Evolutionary conservation across 495 filamentous ascomycete genomes (phyloP).

Genomic region (Aspergillus cristatus): DNA sequence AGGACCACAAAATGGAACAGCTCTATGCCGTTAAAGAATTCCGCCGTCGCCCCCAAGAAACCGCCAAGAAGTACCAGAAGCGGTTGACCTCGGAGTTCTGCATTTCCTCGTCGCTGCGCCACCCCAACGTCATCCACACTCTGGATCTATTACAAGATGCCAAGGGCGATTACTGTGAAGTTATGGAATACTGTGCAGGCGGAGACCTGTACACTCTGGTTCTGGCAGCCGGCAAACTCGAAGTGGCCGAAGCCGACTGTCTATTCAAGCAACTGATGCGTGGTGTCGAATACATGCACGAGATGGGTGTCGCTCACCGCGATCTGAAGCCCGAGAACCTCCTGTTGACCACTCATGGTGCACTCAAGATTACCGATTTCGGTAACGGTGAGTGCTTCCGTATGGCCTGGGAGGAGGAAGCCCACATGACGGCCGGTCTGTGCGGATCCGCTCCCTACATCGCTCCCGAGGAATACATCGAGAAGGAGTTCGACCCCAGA

Average conservation of each 20-base stretch:
- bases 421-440: constrained; percentile 94
- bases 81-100: constrained; percentile 98
- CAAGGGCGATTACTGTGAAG: constrained; percentile 98
- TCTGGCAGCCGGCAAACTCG: constrained; percentile 84
- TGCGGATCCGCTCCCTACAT: constrained; percentile 98
- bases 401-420: constrained; percentile 98
- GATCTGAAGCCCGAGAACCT: constrained; percentile 98
- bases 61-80: constrained; percentile 94
- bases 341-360: constrained; percentile 82
- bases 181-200: constrained; percentile 98
- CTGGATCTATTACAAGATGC: constrained; percentile 90
- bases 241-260: constrained; percentile 91
- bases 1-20: constrained; percentile 72
- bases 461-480: constrained; percentile 90
- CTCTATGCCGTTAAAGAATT: constrained; percentile 98
- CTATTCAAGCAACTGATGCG: constrained; percentile 99
- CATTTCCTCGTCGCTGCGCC: constrained; percentile 91
- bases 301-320: constrained; percentile 97
- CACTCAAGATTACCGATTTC: constrained; percentile 98
- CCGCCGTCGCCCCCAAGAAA: constrained; percentile 85
- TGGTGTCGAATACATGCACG: constrained; percentile 98
- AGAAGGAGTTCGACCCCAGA: constrained; percentile 91
- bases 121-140: constrained; percentile 98
- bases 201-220: constrained; percentile 95
- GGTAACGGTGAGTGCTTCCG: constrained; percentile 99